These are phyloP conservation scores for Ramichloridium luteum DNA, from an alignment of 2,329 filamentous ascomycete genomes.

Conservation along the genomic window DNA sequence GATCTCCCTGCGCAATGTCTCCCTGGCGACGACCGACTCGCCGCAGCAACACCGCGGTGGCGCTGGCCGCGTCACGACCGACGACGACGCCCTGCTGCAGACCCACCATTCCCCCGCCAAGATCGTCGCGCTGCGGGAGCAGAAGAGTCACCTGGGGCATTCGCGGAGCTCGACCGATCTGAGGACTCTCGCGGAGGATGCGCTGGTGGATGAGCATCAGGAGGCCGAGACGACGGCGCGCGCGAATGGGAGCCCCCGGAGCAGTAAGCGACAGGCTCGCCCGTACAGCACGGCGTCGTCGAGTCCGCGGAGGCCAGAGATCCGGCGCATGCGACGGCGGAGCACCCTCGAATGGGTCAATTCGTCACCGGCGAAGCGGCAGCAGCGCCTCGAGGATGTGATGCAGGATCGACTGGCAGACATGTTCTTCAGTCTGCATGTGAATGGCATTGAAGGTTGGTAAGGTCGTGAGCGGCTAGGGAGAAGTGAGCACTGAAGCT, in stretches of 20 bases:
- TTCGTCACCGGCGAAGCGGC: conserved; percentile 47
- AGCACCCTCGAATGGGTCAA: conserved; percentile 53
- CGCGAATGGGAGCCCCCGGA: conserved; percentile 9
- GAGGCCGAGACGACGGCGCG: neutral
- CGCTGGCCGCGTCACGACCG: conserved; percentile 45
- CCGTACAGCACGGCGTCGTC: conserved; percentile 8
- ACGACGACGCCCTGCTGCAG: conserved; percentile 63
- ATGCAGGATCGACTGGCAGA: conserved; percentile 65
- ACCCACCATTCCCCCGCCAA: conserved; percentile 55
- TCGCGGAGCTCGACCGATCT: conserved; percentile 49
- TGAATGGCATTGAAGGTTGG: conserved; percentile 39
- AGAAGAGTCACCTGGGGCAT: conserved; percentile 35
- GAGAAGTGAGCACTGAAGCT: conserved; percentile 10
- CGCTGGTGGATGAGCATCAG: conserved; percentile 1
- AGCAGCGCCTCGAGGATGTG: conserved; percentile 64
- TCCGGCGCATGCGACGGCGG: conserved; percentile 36
- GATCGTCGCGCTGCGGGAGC: conserved; percentile 42
- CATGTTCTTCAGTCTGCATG: conserved; percentile 77
- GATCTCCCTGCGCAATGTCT: conserved; percentile 75
- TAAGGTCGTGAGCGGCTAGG: conserved; percentile 1
- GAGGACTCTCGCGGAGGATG: conserved; percentile 21
- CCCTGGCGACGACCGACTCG: conserved; percentile 46
- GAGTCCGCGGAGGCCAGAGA: conserved; percentile 24
- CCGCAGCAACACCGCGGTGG: conserved; percentile 32
- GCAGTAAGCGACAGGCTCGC: conserved; percentile 14